Evolutionary conservation across 179 eudicot species (phyloP), one percentile per base, ranked within the genome.

Genomic region (Amaranthus tricolor): DNA sequence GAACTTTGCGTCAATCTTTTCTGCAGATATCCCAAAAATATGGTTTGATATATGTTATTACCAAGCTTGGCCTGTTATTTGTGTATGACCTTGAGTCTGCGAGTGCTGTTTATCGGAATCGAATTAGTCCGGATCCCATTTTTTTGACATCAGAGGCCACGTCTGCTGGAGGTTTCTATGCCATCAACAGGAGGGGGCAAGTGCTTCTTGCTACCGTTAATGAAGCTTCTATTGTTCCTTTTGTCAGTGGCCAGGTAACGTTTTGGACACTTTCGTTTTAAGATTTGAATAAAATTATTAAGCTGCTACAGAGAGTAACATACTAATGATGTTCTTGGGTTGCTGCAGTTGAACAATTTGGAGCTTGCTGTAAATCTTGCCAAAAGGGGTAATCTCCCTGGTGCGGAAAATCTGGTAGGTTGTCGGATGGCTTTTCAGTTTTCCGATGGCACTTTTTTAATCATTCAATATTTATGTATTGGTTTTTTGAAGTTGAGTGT

Each of bases 361-460:
- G 97, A 94, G 82, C 95, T 94, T 77, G 98, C 98, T 72, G 97
- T 94, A 62, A 94, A 89, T 86, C 97, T 94, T 78, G 98, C 98
- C 55, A 94, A 92, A 79, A 79, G 98, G 81, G 97, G 98, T 82
- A 94, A 94, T 76, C 89, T 94, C 70, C 97, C 98, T 82, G 98
- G 98, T 70, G 98, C 98, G 9, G 97, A 94, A 78, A 94, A 90
- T 83, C 78, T 94, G 97, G 98, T 92, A 85, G 78, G 78, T 63
- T 47, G 19, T 31, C 40, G 40, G 40, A 31, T 31, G 40, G 40
- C 40, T 31, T 31, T 31, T 31, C 40, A 20, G 0, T 53, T 68
- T 24, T 53, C 14, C 44, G 5, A 7, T 52, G 59, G 15, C 14
- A 19, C 24, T 52, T 31, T 60, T 1, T 66, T 14, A 19, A 50